phyloP scores from a whole-genome alignment of 306 rosid species.

The Sophora flavescens region DNA sequence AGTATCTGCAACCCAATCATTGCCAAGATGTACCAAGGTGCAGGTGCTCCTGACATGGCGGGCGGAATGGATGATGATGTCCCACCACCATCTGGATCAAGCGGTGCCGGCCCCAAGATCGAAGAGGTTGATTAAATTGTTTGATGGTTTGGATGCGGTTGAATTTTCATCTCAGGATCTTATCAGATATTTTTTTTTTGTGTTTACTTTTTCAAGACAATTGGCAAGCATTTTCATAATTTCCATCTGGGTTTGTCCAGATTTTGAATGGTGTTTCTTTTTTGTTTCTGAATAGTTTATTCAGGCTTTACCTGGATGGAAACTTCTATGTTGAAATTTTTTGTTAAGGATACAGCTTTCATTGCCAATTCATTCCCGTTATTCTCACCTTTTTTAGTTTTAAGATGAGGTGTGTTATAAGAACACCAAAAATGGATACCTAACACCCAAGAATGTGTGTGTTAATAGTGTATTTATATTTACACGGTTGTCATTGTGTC shows the following conservation, averaged over 20 bases:
- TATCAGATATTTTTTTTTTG: not conserved
- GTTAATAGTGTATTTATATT: no score
- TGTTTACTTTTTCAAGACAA: not conserved
- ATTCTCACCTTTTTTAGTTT: no score
- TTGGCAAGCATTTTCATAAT: not conserved
- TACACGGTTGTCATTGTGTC: no score
- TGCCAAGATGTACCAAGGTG: slow-evolving; percentile 72
- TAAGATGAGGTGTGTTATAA: no score
- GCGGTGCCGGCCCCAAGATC: slow-evolving; percentile 72
- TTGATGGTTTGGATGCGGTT: not conserved
- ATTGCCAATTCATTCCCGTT: not conserved
- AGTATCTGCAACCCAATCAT: slow-evolving; percentile 70
- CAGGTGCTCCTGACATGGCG: slow-evolving; percentile 58
- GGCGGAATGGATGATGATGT: slow-evolving; percentile 63
- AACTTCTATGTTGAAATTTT: not conserved
- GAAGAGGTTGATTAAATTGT: slow-evolving; percentile 66
- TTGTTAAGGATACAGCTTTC: not conserved
- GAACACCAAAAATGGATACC: no score
- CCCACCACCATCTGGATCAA: slow-evolving; percentile 52
- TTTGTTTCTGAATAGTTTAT: not conserved
- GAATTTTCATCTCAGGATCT: not conserved
- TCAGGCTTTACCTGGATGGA: not conserved
- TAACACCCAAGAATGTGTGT: no score
- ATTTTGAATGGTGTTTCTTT: not conserved
- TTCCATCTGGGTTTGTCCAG: not conserved